A percentile compares a stretch with the other conserved stretches of the same genome.
Evolutionary conservation across 2,329 filamentous ascomycete species (phyloP).

Genomic region (Pyrenochaeta sp.): DNA sequence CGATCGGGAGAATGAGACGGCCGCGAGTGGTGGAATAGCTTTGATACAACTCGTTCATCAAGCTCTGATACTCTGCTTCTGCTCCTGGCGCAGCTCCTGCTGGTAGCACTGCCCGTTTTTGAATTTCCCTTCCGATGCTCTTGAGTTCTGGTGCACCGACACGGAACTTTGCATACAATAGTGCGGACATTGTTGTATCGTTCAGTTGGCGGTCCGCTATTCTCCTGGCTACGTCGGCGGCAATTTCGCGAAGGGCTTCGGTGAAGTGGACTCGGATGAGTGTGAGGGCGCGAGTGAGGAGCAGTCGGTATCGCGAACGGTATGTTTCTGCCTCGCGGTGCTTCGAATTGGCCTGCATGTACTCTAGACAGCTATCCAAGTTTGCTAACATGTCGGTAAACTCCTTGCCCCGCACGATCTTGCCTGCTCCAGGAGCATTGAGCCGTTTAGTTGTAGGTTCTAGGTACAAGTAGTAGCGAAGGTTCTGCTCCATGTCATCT

Average conservation of each 20-base stretch:
- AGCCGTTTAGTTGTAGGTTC: constrained; percentile 89
- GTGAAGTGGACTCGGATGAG: constrained; percentile 73
- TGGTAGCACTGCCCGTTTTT: constrained; percentile 69
- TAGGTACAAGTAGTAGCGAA: constrained; percentile 94
- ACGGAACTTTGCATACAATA: constrained; percentile 76
- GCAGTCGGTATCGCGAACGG: constrained; percentile 82
- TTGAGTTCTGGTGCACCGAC: constrained; percentile 72
- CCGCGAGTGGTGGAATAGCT: constrained; percentile 68
- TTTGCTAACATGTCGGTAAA: constrained; percentile 90
- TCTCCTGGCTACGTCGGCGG: constrained; percentile 68
- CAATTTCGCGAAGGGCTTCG: constrained; percentile 68
- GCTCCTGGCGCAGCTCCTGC: constrained; percentile 66
- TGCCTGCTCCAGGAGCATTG: constrained; percentile 89
- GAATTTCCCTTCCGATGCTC: constrained; percentile 71
- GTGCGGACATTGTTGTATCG: constrained; percentile 74
- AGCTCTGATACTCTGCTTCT: constrained; percentile 71
- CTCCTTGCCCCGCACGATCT: constrained; percentile 81
- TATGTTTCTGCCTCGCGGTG: constrained; percentile 91
- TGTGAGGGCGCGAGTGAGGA: constrained; percentile 75
- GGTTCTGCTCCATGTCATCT: constrained; percentile 83
- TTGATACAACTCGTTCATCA: constrained; percentile 71
- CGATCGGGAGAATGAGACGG: constrained; percentile 67
- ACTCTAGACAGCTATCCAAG: constrained; percentile 88
- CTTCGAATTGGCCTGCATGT: constrained; percentile 85
- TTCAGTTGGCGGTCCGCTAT: constrained; percentile 73